Conservation (phyloP, 2,329 filamentous ascomycete species). For the Calonectria ilicicola region DNA sequence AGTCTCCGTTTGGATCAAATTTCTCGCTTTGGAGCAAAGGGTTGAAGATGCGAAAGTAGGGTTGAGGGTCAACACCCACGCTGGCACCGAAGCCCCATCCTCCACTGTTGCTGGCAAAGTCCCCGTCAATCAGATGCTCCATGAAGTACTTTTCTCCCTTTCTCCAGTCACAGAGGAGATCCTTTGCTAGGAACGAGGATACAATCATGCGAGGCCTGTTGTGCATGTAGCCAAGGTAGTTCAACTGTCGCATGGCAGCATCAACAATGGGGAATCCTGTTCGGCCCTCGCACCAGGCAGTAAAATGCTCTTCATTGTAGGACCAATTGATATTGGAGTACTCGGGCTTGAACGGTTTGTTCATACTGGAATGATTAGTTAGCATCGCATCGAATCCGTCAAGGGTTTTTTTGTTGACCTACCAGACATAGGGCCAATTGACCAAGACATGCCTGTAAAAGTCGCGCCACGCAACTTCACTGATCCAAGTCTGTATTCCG, state of each 20-base stretch:
- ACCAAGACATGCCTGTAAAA: slow-evolving; percentile 90
- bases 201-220: slow-evolving; percentile 89
- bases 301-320: slow-evolving; percentile 76
- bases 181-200: slow-evolving; percentile 83
- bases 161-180: slow-evolving; percentile 86
- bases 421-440: slow-evolving; percentile 87
- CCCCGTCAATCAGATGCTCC: slow-evolving; percentile 82
- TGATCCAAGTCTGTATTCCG: slow-evolving; percentile 81
- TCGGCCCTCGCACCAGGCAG: slow-evolving; percentile 78
- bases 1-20: slow-evolving; percentile 82
- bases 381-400: neutral
- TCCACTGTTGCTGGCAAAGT: slow-evolving; percentile 82
- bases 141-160: slow-evolving; percentile 87
- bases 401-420: slow-evolving; percentile 43
- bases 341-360: slow-evolving; percentile 80
- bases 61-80: slow-evolving; percentile 85
- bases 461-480: slow-evolving; percentile 87
- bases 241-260: slow-evolving; percentile 85
- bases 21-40: slow-evolving; percentile 87
- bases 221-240: slow-evolving; percentile 80
- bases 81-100: slow-evolving; percentile 70
- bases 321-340: slow-evolving; percentile 88
- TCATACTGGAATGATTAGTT: slow-evolving; percentile 55
- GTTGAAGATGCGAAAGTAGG: slow-evolving; percentile 93
- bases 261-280: slow-evolving; percentile 89